Conservation (phyloP, 2,329 filamentous ascomycete genomes). For the Dothistroma septosporum region DNA sequence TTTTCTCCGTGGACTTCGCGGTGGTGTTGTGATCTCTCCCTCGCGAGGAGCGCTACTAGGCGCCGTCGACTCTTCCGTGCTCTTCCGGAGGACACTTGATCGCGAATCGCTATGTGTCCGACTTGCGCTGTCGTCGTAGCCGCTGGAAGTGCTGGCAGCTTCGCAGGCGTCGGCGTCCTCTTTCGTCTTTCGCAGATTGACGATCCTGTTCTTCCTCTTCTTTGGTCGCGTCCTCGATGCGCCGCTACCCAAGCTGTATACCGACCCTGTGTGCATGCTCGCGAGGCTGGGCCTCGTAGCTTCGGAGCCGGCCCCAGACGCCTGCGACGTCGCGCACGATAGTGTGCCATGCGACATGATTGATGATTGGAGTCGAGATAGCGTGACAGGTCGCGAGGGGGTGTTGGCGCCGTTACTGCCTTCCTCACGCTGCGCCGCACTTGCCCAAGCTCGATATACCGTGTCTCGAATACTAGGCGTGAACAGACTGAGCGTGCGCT, state of each 20-base stretch:
- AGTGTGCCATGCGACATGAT: conserved; percentile 55
- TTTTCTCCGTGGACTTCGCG: conserved; percentile 42
- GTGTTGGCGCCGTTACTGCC: conserved; percentile 37
- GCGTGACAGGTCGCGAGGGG: conserved; percentile 41
- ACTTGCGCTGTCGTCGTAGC: conserved; percentile 37
- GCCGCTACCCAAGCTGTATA: conserved; percentile 55
- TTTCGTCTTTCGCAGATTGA: conserved; percentile 67
- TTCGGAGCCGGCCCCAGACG: conserved; percentile 60
- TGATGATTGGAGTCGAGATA: conserved; percentile 46
- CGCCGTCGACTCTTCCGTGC: conserved; percentile 51
- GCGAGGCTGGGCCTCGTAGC: conserved; percentile 66
- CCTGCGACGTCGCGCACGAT: conserved; percentile 52
- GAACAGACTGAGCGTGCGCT: conserved; percentile 84
- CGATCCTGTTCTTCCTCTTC: conserved; percentile 79
- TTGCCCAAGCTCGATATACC: conserved; percentile 89
- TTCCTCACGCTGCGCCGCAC: conserved; percentile 67
- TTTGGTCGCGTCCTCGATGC: conserved; percentile 59
- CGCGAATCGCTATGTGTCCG: conserved; percentile 23
- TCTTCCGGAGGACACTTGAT: conserved; percentile 50
- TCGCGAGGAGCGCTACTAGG: conserved; percentile 26
- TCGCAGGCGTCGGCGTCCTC: conserved; percentile 43
- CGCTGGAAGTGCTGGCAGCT: conserved; percentile 38
- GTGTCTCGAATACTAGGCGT: conserved; percentile 87
- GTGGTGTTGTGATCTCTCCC: conserved; percentile 45
- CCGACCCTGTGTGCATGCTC: conserved; percentile 51